Evolutionary conservation across 2,329 filamentous ascomycete genomes (phyloP).

Genomic region (Cryphonectria radicalis): DNA sequence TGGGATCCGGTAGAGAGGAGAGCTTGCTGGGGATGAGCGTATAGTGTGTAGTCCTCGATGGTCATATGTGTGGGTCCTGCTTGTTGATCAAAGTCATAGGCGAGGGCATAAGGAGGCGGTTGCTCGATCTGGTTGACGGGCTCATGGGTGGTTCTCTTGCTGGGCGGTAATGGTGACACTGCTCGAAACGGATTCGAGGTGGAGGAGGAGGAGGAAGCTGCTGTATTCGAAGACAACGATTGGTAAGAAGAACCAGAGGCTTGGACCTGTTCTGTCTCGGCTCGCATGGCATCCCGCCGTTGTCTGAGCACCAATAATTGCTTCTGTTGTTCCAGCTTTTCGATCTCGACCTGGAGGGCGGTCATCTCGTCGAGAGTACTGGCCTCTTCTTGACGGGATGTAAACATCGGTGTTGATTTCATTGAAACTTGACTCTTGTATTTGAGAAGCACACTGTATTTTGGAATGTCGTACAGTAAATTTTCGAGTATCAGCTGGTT

Average conservation of each 20-base stretch:
- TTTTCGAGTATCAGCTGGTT: not conserved
- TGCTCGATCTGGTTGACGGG: not conserved
- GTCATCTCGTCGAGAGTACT: not conserved
- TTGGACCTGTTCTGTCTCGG: not conserved
- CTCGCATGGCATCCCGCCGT: not conserved
- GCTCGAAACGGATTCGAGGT: too few species aligned
- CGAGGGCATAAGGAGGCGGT: not conserved
- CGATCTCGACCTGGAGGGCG: slow-evolving; percentile 4
- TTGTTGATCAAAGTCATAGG: not conserved
- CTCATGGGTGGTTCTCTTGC: not conserved
- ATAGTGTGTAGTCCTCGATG: not conserved
- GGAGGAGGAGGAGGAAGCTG: not conserved
- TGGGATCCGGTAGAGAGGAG: not conserved
- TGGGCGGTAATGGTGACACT: not conserved
- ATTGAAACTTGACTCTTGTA: not conserved
- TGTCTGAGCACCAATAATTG: not conserved
- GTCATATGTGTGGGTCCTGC: not conserved
- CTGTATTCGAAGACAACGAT: not conserved
- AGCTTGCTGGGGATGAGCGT: not conserved
- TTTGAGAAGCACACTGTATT: not conserved
- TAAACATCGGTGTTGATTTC: not conserved
- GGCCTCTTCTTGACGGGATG: not conserved
- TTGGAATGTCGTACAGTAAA: not conserved
- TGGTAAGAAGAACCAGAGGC: not conserved
- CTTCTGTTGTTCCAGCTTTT: not conserved